A percentile compares a stretch with the other conserved stretches of the same genome.
phyloP scores from a whole-genome alignment of 257 asterid species.

The Parsonsia alboflavescens region DNA sequence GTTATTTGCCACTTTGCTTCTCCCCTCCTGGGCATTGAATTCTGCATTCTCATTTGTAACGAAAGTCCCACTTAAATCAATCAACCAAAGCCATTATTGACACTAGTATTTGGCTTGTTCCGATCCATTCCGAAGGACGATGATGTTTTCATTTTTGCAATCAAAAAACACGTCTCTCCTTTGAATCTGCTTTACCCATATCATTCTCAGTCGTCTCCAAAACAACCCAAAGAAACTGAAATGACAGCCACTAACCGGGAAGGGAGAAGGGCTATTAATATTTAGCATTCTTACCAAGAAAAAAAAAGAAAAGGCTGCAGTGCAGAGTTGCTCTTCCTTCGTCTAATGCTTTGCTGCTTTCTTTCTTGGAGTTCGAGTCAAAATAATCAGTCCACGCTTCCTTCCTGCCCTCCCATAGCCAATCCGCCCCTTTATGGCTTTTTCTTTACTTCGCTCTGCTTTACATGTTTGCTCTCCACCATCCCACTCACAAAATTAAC shows the following conservation, averaged over 20 bases:
- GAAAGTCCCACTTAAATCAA: not conserved
- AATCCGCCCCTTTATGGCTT: slow-evolving; percentile 6
- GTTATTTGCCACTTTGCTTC: not conserved
- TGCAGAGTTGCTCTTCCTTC: not conserved
- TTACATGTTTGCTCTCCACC: slow-evolving; percentile 3
- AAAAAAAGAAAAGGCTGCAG: slow-evolving; percentile 1
- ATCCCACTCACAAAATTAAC: not conserved
- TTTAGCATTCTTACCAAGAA: not conserved
- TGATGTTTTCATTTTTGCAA: no score
- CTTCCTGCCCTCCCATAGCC: slow-evolving; percentile 1
- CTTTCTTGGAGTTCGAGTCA: not conserved
- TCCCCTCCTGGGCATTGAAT: not conserved
- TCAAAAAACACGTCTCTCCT: no score
- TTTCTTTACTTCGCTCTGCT: slow-evolving; percentile 3
- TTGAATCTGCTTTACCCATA: no score
- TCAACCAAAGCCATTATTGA: no score
- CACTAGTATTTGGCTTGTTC: no score
- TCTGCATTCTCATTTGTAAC: not conserved
- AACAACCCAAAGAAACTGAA: not conserved
- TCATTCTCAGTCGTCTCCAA: no score
- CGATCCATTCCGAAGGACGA: no score
- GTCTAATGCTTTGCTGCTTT: not conserved
- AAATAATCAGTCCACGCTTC: slow-evolving; percentile 3
- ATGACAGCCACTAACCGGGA: not conserved
- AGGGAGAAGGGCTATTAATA: not conserved